Conservation (phyloP, 2,329 filamentous ascomycete species). For the Lecanicillium sp. region DNA sequence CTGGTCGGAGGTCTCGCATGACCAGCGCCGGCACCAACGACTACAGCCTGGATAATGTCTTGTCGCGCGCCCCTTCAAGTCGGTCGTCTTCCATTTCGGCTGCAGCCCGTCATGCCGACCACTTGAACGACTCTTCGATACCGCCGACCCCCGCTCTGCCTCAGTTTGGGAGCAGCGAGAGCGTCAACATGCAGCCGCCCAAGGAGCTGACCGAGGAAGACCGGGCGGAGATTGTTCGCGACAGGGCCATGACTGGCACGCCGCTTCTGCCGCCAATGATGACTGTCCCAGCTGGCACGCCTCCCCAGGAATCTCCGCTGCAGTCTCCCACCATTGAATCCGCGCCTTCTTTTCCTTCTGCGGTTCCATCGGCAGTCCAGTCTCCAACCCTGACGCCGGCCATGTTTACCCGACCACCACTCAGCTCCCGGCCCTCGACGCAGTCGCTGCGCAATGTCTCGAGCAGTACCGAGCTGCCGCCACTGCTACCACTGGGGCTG, state of each 20-base stretch:
- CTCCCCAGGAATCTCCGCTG: conserved; percentile 67
- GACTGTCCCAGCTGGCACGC: conserved; percentile 47
- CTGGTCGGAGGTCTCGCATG: conserved; percentile 34
- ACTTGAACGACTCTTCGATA: conserved; percentile 41
- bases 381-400: conserved; percentile 37
- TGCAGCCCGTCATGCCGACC: conserved; percentile 37
- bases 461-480: conserved; percentile 45
- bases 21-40: conserved; percentile 66
- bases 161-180: conserved; percentile 53
- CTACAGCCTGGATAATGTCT: conserved; percentile 72
- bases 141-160: conserved; percentile 58
- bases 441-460: conserved; percentile 63
- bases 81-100: conserved; percentile 71
- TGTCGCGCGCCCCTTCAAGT: conserved; percentile 61
- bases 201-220: conserved; percentile 41
- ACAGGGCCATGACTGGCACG: conserved; percentile 61
- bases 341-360: conserved; percentile 37
- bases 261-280: conserved; percentile 79
- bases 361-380: conserved; percentile 28
- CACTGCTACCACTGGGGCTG: conserved; percentile 27
- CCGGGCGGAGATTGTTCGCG: conserved; percentile 45
- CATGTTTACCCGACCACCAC: conserved; percentile 43
- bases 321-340: conserved; percentile 72
- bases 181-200: conserved; percentile 33
- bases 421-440: conserved; percentile 70